Conservation (phyloP, 1,284 basidiomycete genomes). For the Cutaneotrichosporon mucoides region DNA sequence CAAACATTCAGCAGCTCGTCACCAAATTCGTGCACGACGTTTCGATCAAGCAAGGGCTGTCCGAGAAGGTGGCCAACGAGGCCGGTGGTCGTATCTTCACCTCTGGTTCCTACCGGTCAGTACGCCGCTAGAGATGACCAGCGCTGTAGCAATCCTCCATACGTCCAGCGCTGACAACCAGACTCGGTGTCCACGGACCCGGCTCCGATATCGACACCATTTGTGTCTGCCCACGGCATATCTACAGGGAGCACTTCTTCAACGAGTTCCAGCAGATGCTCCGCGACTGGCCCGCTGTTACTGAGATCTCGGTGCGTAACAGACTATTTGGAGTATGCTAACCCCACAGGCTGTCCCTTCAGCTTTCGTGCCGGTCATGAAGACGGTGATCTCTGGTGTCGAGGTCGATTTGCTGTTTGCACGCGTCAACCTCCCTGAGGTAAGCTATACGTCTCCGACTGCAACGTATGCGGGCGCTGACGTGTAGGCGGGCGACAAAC, state of each 20-base stretch:
- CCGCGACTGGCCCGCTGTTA: constrained; percentile 74
- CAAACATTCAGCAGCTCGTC: constrained; percentile 81
- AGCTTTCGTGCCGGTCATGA: constrained; percentile 94
- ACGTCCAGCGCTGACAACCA: constrained; percentile 10
- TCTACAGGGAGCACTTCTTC: constrained; percentile 94
- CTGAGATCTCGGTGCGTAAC: constrained; percentile 77
- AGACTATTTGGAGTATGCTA: background rate
- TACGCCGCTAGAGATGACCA: background rate
- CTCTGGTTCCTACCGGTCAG: constrained; percentile 83
- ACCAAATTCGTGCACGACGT: constrained; percentile 90
- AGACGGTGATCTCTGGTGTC: constrained; percentile 84
- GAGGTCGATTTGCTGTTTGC: constrained; percentile 95
- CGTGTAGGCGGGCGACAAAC: constrained; percentile 76
- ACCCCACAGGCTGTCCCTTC: constrained; percentile 77
- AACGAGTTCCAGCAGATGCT: constrained; percentile 87
- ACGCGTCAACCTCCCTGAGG: constrained; percentile 46
- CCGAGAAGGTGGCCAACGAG: constrained; percentile 75
- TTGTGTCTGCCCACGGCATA: constrained; percentile 94
- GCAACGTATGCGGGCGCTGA: background rate
- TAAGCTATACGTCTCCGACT: background rate
- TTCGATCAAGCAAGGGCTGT: constrained; percentile 71
- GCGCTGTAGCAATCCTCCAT: too few relatives aligned
- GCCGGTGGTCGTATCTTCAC: constrained; percentile 99
- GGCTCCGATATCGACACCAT: constrained; percentile 98
- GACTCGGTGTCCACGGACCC: constrained; percentile 91